Percentiles rank a stretch among this genome's conserved stretches.
These are phyloP conservation scores for Aspergillus piperis DNA, from an alignment of 2,329 filamentous ascomycete species.

Conservation along the genomic window DNA sequence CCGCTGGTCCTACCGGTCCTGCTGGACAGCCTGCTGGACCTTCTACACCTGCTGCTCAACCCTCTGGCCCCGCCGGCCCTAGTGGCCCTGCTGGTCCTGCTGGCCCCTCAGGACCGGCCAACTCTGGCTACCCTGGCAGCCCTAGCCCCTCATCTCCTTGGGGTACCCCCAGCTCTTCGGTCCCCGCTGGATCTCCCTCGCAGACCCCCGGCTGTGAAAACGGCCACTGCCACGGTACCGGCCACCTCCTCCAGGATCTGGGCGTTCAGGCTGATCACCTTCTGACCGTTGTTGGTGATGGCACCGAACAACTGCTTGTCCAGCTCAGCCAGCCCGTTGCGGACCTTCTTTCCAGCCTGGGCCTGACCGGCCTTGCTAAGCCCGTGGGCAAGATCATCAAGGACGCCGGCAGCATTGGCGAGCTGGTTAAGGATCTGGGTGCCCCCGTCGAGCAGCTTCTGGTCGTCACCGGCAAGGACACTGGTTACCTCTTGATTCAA, in stretches of 20 bases:
- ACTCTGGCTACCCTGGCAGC: neutral
- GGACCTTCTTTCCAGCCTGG: slow-evolving; percentile 31
- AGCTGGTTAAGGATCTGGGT: slow-evolving; percentile 28
- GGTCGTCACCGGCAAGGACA: slow-evolving; percentile 22
- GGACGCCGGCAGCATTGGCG: slow-evolving; percentile 28
- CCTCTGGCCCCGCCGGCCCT: neutral
- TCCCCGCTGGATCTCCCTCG: neutral
- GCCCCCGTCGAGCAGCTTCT: slow-evolving; percentile 23
- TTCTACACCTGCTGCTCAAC: neutral
- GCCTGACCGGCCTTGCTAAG: slow-evolving; percentile 27
- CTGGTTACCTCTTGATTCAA: slow-evolving; percentile 10
- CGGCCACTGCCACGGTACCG: slow-evolving; percentile 23
- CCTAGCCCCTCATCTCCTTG: neutral
- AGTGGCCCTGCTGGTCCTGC: neutral
- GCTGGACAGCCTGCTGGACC: neutral
- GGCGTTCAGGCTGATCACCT: slow-evolving; percentile 34
- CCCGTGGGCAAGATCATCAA: slow-evolving; percentile 32
- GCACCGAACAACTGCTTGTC: slow-evolving; percentile 31
- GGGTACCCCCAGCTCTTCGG: neutral
- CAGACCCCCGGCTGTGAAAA: slow-evolving; percentile 14
- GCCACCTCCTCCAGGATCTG: slow-evolving; percentile 34
- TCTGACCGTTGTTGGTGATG: slow-evolving; percentile 32
- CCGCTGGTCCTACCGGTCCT: neutral
- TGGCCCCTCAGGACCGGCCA: neutral
- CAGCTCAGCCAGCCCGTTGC: slow-evolving; percentile 32